Evolutionary conservation across 148 eudicot genomes (phyloP).

Genomic region (Vaccinium darrowii): DNA sequence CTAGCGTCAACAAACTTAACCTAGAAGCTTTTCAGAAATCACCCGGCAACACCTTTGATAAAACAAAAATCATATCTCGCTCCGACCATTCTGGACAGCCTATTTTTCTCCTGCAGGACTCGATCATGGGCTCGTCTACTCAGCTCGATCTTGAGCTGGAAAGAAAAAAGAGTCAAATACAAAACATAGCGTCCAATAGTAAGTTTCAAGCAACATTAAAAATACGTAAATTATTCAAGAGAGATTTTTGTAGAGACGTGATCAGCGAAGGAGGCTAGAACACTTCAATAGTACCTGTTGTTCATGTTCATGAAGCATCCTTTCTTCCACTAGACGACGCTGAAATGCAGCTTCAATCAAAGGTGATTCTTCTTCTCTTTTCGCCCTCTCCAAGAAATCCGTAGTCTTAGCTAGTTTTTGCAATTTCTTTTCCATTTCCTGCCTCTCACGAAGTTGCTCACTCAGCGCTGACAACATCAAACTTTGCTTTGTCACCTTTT

Average conservation of each 20-base stretch:
- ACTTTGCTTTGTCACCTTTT: constrained; percentile 63
- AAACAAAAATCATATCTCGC: background rate
- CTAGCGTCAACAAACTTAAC: background rate
- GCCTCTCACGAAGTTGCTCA: constrained; percentile 76
- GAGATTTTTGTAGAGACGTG: background rate
- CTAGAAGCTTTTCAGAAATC: background rate
- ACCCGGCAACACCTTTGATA: background rate
- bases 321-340: constrained; percentile 66
- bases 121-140: constrained; percentile 75
- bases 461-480: constrained; percentile 65
- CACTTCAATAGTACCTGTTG: constrained; percentile 53
- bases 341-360: constrained; percentile 81
- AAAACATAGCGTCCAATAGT: background rate
- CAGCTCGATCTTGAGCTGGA: constrained; percentile 64
- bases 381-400: constrained; percentile 92
- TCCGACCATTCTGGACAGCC: constrained; percentile 57
- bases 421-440: constrained; percentile 80
- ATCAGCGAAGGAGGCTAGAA: background rate
- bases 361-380: constrained; percentile 90
- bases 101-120: constrained; percentile 67
- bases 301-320: constrained; percentile 71
- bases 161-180: background rate
- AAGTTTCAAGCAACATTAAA: background rate
- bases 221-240: background rate
- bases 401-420: constrained; percentile 72